Conservation (phyloP, 345 rosid genomes). For the Erysimum cheiranthoides region DNA sequence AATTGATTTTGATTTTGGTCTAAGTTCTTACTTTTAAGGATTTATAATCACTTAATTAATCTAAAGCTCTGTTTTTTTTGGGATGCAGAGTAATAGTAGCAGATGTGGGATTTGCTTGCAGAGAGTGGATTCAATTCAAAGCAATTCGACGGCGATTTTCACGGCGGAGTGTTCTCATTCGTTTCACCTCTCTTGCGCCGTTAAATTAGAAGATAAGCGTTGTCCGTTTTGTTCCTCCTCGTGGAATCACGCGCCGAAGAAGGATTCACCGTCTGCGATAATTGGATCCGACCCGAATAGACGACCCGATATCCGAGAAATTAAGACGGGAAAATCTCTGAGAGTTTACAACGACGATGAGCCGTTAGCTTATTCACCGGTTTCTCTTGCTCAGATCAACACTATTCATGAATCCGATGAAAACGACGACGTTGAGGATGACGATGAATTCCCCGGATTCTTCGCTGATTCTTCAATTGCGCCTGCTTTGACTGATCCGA, state of each 20-base stretch:
- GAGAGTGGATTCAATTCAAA: constrained; percentile 63
- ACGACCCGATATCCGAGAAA: constrained; percentile 43
- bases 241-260: constrained; percentile 62
- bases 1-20: background rate
- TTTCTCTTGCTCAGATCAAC: constrained; percentile 62
- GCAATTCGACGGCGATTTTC: constrained; percentile 64
- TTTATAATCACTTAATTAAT: background rate
- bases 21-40: background rate
- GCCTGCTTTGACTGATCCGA: constrained; percentile 19
- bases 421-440: constrained; percentile 58
- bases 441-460: constrained; percentile 68
- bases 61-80: constrained; percentile 3
- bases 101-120: constrained; percentile 80
- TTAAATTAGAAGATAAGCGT: constrained; percentile 53
- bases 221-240: constrained; percentile 78
- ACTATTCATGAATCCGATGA: constrained; percentile 85
- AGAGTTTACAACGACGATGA: constrained; percentile 87
- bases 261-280: background rate
- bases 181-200: constrained; percentile 83
- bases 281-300: constrained; percentile 29
- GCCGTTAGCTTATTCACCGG: constrained; percentile 61
- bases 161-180: constrained; percentile 90
- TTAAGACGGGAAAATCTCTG: constrained; percentile 51
- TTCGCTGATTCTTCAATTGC: constrained; percentile 35
- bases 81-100: constrained; percentile 47